These are phyloP conservation scores for Hanseniaspora sp. DNA, from an alignment of 1,139 yeast species.

Conservation along the genomic window DNA sequence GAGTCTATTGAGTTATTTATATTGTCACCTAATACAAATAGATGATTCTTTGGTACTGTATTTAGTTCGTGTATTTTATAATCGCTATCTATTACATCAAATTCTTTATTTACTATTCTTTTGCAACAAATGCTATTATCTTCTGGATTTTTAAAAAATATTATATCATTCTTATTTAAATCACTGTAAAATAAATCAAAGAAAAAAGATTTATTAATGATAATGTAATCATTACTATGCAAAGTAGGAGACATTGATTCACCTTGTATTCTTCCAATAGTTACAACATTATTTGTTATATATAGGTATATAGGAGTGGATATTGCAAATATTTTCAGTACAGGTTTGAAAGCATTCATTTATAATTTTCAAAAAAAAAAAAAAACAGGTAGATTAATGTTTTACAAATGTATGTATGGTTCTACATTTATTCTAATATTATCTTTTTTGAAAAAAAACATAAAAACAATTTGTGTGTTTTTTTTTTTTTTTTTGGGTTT, in stretches of 20 bases:
- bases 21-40: constrained; percentile 13
- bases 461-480: no score
- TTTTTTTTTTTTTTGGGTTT: no score
- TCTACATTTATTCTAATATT: no score
- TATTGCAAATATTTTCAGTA: not conserved
- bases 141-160: constrained; percentile 13
- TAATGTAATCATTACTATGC: not conserved
- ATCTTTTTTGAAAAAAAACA: no score
- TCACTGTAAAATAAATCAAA: not conserved
- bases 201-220: not conserved
- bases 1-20: constrained; percentile 13
- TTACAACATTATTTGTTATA: constrained; percentile 2
- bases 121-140: constrained; percentile 12
- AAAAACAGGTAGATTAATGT: no score
- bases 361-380: not conserved
- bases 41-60: constrained; percentile 10
- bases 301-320: constrained; percentile 1
- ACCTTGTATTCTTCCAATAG: constrained; percentile 13
- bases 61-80: constrained; percentile 3
- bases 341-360: not conserved
- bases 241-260: constrained; percentile 11
- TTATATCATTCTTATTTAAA: not conserved
- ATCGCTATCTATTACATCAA: not conserved
- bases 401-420: no score
- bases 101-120: not conserved